Conservation (phyloP, 768 basidiomycete genomes). For the Lactarius sanguifluus region DNA sequence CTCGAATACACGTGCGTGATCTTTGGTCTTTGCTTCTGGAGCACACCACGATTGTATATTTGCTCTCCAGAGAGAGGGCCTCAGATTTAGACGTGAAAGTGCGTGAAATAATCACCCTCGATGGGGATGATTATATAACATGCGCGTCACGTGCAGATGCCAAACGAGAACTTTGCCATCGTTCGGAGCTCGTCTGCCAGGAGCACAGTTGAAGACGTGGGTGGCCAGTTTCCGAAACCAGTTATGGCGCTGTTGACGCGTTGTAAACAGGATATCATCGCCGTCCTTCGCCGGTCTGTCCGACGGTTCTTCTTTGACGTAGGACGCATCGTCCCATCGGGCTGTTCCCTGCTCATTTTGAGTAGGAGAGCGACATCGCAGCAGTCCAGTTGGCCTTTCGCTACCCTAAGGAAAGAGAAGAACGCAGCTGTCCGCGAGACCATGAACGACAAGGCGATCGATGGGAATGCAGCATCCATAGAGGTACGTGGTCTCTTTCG, state of each 20-base stretch:
- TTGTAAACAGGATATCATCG: slow-evolving; percentile 13
- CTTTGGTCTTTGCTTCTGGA: background rate
- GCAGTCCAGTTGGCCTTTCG: slow-evolving; percentile 13
- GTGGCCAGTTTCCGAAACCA: background rate
- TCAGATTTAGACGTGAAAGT: slow-evolving; percentile 12
- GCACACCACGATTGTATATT: background rate
- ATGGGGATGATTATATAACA: background rate
- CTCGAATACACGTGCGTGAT: slow-evolving; percentile 12
- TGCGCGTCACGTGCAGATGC: slow-evolving; percentile 12
- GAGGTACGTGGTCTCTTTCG: slow-evolving; percentile 2
- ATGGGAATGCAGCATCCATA: slow-evolving; percentile 10
- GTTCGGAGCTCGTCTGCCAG: slow-evolving; percentile 8
- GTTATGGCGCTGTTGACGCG: background rate
- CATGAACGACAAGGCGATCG: slow-evolving; percentile 12
- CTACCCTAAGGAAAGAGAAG: slow-evolving; percentile 15
- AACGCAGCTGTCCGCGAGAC: slow-evolving; percentile 4
- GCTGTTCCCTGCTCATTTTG: slow-evolving; percentile 7
- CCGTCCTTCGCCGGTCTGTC: slow-evolving; percentile 19
- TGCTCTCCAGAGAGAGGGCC: slow-evolving; percentile 3
- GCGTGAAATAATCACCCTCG: background rate
- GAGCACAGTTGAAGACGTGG: slow-evolving; percentile 16
- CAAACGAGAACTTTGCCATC: slow-evolving; percentile 13
- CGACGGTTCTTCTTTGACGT: slow-evolving; percentile 20
- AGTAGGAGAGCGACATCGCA: slow-evolving; percentile 13
- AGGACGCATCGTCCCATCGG: background rate